Evolutionary conservation across 352 stramenopile genomes (phyloP).

Genomic region (Phytophthora nicotianae): DNA sequence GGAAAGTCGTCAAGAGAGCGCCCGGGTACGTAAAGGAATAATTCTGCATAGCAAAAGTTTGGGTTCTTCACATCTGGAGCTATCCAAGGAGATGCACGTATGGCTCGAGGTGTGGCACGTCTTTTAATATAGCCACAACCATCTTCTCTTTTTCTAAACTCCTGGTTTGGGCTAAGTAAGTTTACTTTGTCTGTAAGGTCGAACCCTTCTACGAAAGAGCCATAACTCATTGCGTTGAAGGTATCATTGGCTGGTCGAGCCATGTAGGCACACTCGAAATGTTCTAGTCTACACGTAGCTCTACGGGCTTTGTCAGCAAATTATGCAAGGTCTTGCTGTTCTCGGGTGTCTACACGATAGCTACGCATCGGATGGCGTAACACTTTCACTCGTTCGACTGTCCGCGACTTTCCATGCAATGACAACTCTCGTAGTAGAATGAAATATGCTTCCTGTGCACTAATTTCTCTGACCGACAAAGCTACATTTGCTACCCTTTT

Average conservation of each 20-base stretch:
- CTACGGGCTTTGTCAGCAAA: not conserved
- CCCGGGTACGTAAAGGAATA: not conserved
- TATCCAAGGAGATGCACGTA: too few species aligned
- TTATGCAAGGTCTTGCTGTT: not conserved
- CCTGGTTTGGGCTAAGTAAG: too few species aligned
- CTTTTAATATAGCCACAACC: too few species aligned
- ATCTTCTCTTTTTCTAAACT: too few species aligned
- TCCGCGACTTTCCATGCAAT: slow-evolving; percentile 16
- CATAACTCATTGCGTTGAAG: slow-evolving; percentile 1
- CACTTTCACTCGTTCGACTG: slow-evolving; percentile 6
- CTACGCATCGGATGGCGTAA: slow-evolving; percentile 1
- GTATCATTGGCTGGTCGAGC: not conserved
- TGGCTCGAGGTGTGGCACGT: too few species aligned
- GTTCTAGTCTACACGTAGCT: not conserved
- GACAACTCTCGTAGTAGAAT: slow-evolving; percentile 3
- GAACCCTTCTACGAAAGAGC: slow-evolving; percentile 10
- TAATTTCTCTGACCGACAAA: slow-evolving; percentile 2
- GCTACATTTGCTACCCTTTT: slow-evolving; percentile 5
- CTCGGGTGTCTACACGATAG: slow-evolving; percentile 11
- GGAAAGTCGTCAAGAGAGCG: not conserved
- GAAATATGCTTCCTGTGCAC: slow-evolving; percentile 3
- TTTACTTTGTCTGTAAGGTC: not conserved
- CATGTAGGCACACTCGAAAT: slow-evolving; percentile 11
- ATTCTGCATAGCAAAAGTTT: not conserved
- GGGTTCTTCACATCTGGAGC: not conserved